Evolutionary conservation across 768 basidiomycete genomes (phyloP), one percentile per base, ranked within the genome.

Genomic region (Pulveroboletus ravenelii): DNA sequence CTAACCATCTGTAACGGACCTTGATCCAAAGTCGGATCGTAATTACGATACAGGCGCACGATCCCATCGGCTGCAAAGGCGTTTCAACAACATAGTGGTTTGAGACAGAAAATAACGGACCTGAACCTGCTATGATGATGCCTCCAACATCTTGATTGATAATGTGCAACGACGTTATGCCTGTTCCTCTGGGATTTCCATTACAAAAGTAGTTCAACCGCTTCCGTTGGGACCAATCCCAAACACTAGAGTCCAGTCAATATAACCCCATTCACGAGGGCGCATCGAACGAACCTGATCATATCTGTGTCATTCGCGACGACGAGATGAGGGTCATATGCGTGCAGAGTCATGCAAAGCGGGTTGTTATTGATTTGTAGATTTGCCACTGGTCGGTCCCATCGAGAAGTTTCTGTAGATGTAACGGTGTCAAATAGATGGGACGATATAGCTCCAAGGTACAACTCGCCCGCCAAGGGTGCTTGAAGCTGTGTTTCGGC

Each of bases 131-230:
- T 47, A 98, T 68, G 47, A 98, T 82, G 40, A 97, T 84, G 1
- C 92, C 93, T 9, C 90, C 88, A 13, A 93, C 87, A 50, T 96
- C 93, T 69, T 99, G 91, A 65, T 99, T 97, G 67, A 98, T 91
- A 63, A 97, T 85, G 48, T 92, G 83, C 18, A 97, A 70, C 2
- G 89, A 85, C 0, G 96, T 94, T 50, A 97, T 89, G 48, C 80
- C 85, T 5, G 87, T 88, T 32, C 87, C 87, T 48, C 72, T 75
- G 1, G 86, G 80, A 63, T 94, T 93, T 41, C 90, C 92, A 59
- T 98, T 97, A 61, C 81, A 86, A 72, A 97, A 98, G 49, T 82
- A 78, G 53, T 84, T 86, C 48, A 98, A 63, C 25, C 84, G 81
- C 58, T 81, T 84, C 45, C 84, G 81, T 45, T 80, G 79, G 44